Percentiles rank a stretch among this genome's conserved stretches.
These are phyloP conservation scores for Rubia tinctorum DNA, from an alignment of 305 asterid species.

Conservation along the genomic window DNA sequence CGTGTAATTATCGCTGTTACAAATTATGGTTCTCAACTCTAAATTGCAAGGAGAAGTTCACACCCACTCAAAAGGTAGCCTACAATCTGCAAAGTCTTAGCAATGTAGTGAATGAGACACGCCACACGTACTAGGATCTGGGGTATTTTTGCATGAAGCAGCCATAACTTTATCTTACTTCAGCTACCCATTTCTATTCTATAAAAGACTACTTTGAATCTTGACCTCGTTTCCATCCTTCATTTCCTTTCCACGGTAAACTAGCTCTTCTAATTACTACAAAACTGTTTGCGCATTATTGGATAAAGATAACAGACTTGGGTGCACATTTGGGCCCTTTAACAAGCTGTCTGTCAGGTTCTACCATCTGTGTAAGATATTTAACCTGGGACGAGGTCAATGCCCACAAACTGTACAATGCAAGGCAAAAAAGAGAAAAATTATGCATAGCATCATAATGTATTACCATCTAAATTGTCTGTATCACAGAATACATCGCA, in stretches of 20 bases:
- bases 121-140: not conserved
- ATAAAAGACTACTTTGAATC: not conserved
- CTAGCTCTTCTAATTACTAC: not conserved
- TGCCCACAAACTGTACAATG: not conserved
- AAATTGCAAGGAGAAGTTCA: not conserved
- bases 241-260: not conserved
- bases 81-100: not conserved
- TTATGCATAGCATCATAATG: not conserved
- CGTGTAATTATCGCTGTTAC: not conserved
- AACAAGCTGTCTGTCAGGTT: not conserved
- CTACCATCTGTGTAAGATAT: not conserved
- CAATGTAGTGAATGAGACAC: not conserved
- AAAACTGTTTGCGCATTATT: not conserved
- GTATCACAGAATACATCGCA: conserved; percentile 45
- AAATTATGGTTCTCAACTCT: not conserved
- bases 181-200: not conserved
- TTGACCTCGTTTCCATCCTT: conserved; percentile 6
- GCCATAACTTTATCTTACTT: not conserved
- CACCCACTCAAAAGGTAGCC: not conserved
- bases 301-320: not conserved
- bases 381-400: not conserved
- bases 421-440: not conserved
- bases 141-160: not conserved
- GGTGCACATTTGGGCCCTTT: conserved; percentile 4
- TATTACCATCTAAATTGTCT: conserved; percentile 70